phyloP scores from a whole-genome alignment of 768 basidiomycete species.

The Mycena indigotica region DNA sequence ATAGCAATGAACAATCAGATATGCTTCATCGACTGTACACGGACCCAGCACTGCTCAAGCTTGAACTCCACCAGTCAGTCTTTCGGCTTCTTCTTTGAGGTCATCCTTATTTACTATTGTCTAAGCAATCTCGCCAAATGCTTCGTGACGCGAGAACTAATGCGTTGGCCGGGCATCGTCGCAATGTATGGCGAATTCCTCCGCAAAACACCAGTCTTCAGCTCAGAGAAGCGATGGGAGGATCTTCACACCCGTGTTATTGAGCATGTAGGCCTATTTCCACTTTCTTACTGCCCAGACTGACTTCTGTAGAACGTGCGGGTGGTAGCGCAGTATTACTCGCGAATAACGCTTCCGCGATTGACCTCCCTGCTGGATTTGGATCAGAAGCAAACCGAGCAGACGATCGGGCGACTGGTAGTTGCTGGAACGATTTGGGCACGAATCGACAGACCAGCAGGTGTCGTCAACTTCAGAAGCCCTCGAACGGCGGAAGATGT shows the following conservation, averaged over 20 bases:
- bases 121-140: constrained; percentile 89
- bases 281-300: background rate
- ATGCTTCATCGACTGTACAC: constrained; percentile 87
- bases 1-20: constrained; percentile 96
- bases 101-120: constrained; percentile 20
- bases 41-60: constrained; percentile 77
- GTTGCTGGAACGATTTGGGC: constrained; percentile 93
- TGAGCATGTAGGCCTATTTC: constrained; percentile 75
- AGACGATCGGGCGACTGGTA: constrained; percentile 85
- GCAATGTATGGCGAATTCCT: constrained; percentile 84
- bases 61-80: constrained; percentile 82
- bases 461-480: constrained; percentile 84
- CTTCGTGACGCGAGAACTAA: constrained; percentile 89
- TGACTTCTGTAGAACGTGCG: constrained; percentile 78
- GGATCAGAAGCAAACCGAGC: constrained; percentile 77
- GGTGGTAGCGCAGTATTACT: constrained; percentile 92
- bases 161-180: constrained; percentile 96
- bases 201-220: constrained; percentile 80
- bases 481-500: constrained; percentile 87
- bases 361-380: constrained; percentile 89
- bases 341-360: constrained; percentile 82
- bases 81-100: background rate
- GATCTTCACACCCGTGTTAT: constrained; percentile 94
- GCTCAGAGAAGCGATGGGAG: constrained; percentile 81
- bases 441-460: constrained; percentile 87